Base-by-base conservation (phyloP, 345 rosid species). In the Camelina neglecta region DNA sequence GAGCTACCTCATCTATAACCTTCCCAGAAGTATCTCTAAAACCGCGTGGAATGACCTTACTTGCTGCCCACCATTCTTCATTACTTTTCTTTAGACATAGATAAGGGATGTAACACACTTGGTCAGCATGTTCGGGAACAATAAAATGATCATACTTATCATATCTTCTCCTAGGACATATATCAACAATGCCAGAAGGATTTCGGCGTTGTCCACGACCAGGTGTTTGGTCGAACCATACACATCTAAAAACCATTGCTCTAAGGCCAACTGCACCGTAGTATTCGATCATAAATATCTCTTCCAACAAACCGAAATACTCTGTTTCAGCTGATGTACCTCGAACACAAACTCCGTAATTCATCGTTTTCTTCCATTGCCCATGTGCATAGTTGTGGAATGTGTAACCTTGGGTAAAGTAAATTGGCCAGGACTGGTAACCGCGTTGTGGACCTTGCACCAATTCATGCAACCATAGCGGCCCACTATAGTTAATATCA, bases 71-170 rank as follows among this genome's bases (percentile, higher is more conserved):
- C 41, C 41, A 36, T 36, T 36, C 41, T 36, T 36, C 41, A 36
- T 2, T 7, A 8, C 41, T 56, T 56, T 3, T 56, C 0, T 4
- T 31, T 31, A 57, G 2, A 29, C 21, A 2, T 15, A 11, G 61
- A 15, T 57, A 57, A 2, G 41, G 41, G 3, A 57, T 57, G 9
- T 24, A 55, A 10, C 36, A 44, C 16, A 55, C 60, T 12, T 55
- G 60, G 8, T 55, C 60, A 55, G 36, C 39, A 6, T 57, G 18
- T 31, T 57, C 21, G 0, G 41, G 36, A 15, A 57, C 20, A 29
- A 57, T 57, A 7, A 57, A 57, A 6, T 41, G 41, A 57, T 57
- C 61, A 57, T 57, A 57, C 41, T 57, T 57, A n/a, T 55, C 35
- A 12, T 55, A 55, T 1, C 8, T 24, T 6, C 7, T 5, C 9